Evolutionary conservation across 352 stramenopile genomes (phyloP), one percentile per base, ranked within the genome.

Genomic region (Phytopythium oedochilum): DNA sequence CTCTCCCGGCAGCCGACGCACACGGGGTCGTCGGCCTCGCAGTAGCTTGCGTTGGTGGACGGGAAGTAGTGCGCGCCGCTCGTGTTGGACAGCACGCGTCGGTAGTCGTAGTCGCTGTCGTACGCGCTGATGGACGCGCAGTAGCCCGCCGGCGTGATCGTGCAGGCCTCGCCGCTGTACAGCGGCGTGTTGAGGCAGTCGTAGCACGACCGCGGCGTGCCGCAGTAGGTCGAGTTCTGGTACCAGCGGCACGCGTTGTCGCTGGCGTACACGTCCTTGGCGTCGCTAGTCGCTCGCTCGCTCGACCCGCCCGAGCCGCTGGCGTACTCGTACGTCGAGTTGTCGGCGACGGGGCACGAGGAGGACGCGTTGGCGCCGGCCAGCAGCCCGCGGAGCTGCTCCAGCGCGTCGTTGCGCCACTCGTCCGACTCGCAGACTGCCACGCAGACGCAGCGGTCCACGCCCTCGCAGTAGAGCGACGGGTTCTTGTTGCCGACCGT

Each of bases 1-100:
- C 31, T 53, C 22, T 20, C 22, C 2, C 51, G 53, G 62, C 64
- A 75, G 38, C 58, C 53, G 1, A 38, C 53, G 59, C 64, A 87
- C 10, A 53, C 64, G 0, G 44, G 2, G 48, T 87, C 78, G 29
- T 61, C 46, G 9, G 61, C 40, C 14, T 67, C 57, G 44, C 78
- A 89, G 49, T 89, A 89, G 14, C 69, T 79, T 20, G 75, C 73
- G 59, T 86, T 81, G 29, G 58, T 71, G 15, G 75, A 85, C 31
- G 73, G 73, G 57, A 89, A 86, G 47, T 67, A 74, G 40, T 78
- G 68, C n/a, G 58, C 48, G 5, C 61, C 69, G 22, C 42, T 58
- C 38, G 52, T 48, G 43, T 63, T 63, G 4, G 57, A 59, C 28
- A 61, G 59, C n/a, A 68, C 53, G 23, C 65, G 56, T 9, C 72